Conservation (phyloP, 2,329 filamentous ascomycete species). For the Cladosporium sp. region DNA sequence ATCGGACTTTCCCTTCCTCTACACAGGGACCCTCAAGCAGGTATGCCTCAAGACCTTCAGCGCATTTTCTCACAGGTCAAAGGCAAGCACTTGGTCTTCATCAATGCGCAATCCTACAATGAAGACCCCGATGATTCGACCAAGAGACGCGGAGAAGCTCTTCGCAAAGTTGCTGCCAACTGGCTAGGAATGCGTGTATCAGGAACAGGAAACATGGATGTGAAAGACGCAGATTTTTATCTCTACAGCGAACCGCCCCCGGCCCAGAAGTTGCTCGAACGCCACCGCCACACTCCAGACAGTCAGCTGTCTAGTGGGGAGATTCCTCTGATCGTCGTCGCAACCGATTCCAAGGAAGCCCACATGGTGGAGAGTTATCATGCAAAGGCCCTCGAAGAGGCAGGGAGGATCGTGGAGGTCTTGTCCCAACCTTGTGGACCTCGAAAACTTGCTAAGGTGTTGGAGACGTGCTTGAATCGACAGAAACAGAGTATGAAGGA, state of each 20-base stretch:
- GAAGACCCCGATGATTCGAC: conserved; percentile 4
- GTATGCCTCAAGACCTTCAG: neutral
- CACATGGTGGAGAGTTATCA: conserved; percentile 19
- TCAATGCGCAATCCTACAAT: conserved; percentile 8
- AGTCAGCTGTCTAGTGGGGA: conserved; percentile 2
- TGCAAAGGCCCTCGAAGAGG: conserved; percentile 14
- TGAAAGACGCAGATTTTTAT: conserved; percentile 19
- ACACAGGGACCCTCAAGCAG: conserved; percentile 1
- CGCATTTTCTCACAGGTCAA: neutral
- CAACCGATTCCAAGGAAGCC: conserved; percentile 30
- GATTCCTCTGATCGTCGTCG: conserved; percentile 32
- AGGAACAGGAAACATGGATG: conserved; percentile 14
- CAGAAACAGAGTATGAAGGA: conserved; percentile 14
- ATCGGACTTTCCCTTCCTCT: conserved; percentile 16
- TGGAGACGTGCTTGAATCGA: conserved; percentile 29
- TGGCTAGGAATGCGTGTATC: conserved; percentile 23
- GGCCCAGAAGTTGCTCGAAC: conserved; percentile 16
- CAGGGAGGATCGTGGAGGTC: conserved; percentile 28
- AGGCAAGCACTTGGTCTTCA: conserved; percentile 19
- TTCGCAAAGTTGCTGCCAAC: conserved; percentile 16
- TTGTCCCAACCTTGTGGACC: conserved; percentile 36
- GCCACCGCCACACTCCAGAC: conserved; percentile 6
- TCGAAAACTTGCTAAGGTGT: conserved; percentile 35
- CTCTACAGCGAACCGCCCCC: conserved; percentile 22
- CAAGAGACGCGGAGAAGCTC: conserved; percentile 16